These are phyloP conservation scores for Ampelomyces quisqualis DNA, from an alignment of 2,329 filamentous ascomycete species.

Conservation along the genomic window DNA sequence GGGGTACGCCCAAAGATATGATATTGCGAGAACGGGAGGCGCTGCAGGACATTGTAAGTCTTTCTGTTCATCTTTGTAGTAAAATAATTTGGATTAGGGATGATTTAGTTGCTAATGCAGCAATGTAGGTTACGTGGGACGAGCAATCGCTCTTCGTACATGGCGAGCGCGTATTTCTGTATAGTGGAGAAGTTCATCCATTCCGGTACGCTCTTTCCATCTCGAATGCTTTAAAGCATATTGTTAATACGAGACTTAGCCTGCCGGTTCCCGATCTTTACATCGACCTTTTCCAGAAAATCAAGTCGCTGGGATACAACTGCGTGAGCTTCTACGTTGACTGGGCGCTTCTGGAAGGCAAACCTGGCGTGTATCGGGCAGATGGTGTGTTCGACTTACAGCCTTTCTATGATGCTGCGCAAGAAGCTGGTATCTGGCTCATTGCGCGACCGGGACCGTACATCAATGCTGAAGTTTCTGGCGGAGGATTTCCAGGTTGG, in stretches of 20 bases:
- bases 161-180: slow-evolving; percentile 70
- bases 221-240: background rate
- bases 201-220: slow-evolving; percentile 50
- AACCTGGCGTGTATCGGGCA: slow-evolving; percentile 66
- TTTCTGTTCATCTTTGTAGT: background rate
- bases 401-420: slow-evolving; percentile 74
- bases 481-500: slow-evolving; percentile 82
- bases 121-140: slow-evolving; percentile 67
- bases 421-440: slow-evolving; percentile 72
- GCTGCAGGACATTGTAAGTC: slow-evolving; percentile 58
- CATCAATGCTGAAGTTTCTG: slow-evolving; percentile 75
- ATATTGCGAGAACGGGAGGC: slow-evolving; percentile 52
- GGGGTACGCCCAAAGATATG: slow-evolving; percentile 53
- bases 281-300: slow-evolving; percentile 77
- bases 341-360: slow-evolving; percentile 76
- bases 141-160: slow-evolving; percentile 68
- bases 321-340: slow-evolving; percentile 76
- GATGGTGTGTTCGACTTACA: slow-evolving; percentile 72
- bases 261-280: slow-evolving; percentile 63
- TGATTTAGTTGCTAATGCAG: background rate
- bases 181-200: slow-evolving; percentile 73
- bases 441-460: slow-evolving; percentile 70
- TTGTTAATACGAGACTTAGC: slow-evolving; percentile 36
- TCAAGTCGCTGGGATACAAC: slow-evolving; percentile 78
- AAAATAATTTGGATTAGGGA: background rate